A percentile compares a stretch with the other conserved stretches of the same genome.
These are phyloP conservation scores for Talaromyces atroroseus DNA, from an alignment of 2,329 filamentous ascomycete genomes.

Conservation along the genomic window DNA sequence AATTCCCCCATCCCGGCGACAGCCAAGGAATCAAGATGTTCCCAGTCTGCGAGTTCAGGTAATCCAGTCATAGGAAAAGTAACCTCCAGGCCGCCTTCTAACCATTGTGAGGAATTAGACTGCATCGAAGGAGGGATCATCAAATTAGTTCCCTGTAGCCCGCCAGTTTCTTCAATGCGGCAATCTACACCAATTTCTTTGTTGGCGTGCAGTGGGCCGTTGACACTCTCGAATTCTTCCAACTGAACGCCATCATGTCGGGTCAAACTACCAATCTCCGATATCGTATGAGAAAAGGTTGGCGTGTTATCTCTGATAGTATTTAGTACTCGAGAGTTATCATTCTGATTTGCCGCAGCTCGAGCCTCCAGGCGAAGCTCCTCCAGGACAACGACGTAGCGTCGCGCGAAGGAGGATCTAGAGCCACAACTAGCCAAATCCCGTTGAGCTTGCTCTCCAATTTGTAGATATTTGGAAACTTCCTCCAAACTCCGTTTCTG, in stretches of 20 bases:
- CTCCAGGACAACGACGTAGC: constrained; percentile 41
- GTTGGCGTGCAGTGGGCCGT: neutral
- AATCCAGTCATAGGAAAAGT: constrained; percentile 16
- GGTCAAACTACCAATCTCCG: neutral
- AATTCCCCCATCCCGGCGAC: constrained; percentile 18
- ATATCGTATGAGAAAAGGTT: neutral
- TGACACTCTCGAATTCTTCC: neutral
- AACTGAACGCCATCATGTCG: neutral
- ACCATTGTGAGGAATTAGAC: constrained; percentile 5
- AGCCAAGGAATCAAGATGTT: constrained; percentile 26
- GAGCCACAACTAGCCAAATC: constrained; percentile 36
- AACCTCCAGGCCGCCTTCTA: constrained; percentile 13
- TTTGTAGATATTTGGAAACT: constrained; percentile 25
- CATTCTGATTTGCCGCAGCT: neutral
- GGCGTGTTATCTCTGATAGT: neutral
- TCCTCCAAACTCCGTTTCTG: constrained; percentile 21
- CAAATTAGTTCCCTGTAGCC: neutral
- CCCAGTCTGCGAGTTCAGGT: constrained; percentile 23
- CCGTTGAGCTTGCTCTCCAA: constrained; percentile 37
- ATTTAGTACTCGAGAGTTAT: constrained; percentile 1
- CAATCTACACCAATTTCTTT: neutral
- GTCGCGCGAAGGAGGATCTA: constrained; percentile 35
- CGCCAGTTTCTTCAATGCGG: neutral
- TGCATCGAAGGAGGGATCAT: neutral
- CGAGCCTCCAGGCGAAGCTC: constrained; percentile 26